These are phyloP conservation scores for Borealophlyctis nickersoniae DNA, from an alignment of 192 early-diverging fungal species.

Conservation along the genomic window DNA sequence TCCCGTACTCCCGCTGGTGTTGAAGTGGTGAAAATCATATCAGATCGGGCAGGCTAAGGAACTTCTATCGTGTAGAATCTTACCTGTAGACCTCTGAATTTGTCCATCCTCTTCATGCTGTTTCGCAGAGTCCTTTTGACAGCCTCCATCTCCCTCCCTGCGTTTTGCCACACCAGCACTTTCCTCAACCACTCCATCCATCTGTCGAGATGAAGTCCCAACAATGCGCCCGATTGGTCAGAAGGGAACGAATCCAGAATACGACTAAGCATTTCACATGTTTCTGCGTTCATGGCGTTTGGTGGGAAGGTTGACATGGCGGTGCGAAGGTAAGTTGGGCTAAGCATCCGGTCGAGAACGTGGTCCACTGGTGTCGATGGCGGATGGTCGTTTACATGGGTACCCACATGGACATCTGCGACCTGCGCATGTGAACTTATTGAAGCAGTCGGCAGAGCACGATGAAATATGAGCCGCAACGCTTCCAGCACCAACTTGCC, in stretches of 20 bases:
- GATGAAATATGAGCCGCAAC: constrained; percentile 31
- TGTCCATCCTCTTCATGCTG: constrained; percentile 40
- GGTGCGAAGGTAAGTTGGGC: constrained; percentile 17
- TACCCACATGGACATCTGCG: too few relatives aligned
- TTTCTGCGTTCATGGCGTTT: constrained; percentile 38
- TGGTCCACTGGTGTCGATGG: constrained; percentile 7
- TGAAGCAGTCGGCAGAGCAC: constrained; percentile 4
- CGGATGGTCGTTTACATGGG: too few relatives aligned
- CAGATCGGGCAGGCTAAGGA: too few relatives aligned
- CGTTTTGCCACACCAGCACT: constrained; percentile 34
- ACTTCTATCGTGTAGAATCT: too few relatives aligned
- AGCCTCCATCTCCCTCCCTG: constrained; percentile 38
- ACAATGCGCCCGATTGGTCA: not conserved
- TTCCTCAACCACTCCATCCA: constrained; percentile 38
- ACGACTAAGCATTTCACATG: constrained; percentile 31
- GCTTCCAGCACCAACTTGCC: constrained; percentile 26
- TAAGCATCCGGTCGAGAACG: not conserved
- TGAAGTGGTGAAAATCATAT: too few relatives aligned
- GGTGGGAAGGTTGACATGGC: constrained; percentile 35
- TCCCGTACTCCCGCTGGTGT: too few relatives aligned
- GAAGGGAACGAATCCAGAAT: constrained; percentile 9
- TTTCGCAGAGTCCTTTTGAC: constrained; percentile 36
- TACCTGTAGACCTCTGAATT: constrained; percentile 35
- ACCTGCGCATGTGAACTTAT: too few relatives aligned
- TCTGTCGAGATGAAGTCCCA: constrained; percentile 24